Evolutionary conservation across 495 filamentous ascomycete genomes (phyloP).

Genomic region (Penicillium chermesinum): DNA sequence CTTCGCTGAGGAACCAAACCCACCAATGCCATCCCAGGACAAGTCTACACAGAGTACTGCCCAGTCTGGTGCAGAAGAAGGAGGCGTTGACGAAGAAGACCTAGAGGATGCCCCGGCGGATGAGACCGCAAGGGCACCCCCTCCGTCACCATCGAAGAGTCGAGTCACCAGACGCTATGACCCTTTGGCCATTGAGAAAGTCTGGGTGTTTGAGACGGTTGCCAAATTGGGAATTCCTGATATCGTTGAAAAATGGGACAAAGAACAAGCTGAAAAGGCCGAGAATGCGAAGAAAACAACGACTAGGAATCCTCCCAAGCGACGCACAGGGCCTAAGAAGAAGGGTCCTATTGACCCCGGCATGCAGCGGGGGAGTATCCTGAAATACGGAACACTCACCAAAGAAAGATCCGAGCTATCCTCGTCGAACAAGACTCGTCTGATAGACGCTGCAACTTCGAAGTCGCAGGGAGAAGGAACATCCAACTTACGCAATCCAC

Average conservation of each 20-base stretch:
- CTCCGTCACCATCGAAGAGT: constrained; percentile 20
- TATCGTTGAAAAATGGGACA: constrained; percentile 74
- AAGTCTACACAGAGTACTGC: constrained; percentile 5
- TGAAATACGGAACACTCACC: constrained; percentile 43
- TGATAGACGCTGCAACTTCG: constrained; percentile 30
- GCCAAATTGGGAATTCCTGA: constrained; percentile 66
- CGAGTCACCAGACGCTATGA: constrained; percentile 61
- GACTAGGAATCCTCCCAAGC: constrained; percentile 23
- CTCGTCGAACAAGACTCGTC: constrained; percentile 26
- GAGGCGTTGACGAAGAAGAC: constrained; percentile 44
- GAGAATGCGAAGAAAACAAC: constrained; percentile 17
- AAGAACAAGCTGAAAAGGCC: constrained; percentile 39
- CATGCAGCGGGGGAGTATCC: constrained; percentile 43
- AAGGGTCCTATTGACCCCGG: constrained; percentile 39
- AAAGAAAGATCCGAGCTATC: constrained; percentile 35
- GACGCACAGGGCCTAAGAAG: constrained; percentile 33
- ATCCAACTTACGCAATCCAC: constrained; percentile 5
- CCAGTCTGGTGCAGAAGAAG: constrained; percentile 30
- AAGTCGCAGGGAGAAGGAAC: constrained; percentile 4
- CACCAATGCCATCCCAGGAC: constrained; percentile 39
- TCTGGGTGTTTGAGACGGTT: constrained; percentile 73
- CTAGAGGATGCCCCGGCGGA: constrained; percentile 36
- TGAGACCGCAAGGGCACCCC: too few species aligned
- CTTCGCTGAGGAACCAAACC: constrained; percentile 58
- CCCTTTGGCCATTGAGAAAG: constrained; percentile 56